Evolutionary conservation across 2,329 filamentous ascomycete species (phyloP).

Genomic region (Sarocladium oryzae): DNA sequence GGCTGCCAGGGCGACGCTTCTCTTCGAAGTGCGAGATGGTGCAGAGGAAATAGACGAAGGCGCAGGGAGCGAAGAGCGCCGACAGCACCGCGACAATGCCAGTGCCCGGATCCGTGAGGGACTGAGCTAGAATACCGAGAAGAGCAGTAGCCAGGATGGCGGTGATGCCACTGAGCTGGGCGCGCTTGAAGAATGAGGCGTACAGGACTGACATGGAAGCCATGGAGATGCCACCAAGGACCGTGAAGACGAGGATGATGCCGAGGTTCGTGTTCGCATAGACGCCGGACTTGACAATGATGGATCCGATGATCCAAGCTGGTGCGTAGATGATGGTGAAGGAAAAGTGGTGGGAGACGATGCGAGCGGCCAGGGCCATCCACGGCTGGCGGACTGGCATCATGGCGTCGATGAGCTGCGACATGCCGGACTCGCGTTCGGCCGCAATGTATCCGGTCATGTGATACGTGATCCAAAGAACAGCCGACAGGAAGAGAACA

Average conservation of each 20-base stretch:
- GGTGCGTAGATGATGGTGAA: conserved; percentile 77
- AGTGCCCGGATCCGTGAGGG: conserved; percentile 56
- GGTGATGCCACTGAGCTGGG: conserved; percentile 80
- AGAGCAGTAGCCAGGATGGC: conserved; percentile 67
- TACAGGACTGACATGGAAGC: conserved; percentile 76
- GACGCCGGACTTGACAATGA: conserved; percentile 58
- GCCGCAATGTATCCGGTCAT: conserved; percentile 78
- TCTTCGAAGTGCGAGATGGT: conserved; percentile 72
- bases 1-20: conserved; percentile 50
- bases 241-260: conserved; percentile 67
- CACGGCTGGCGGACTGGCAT: conserved; percentile 69
- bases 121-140: conserved; percentile 76
- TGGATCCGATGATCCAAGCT: conserved; percentile 71
- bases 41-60: conserved; percentile 75
- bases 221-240: conserved; percentile 70
- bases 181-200: conserved; percentile 76
- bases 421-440: conserved; percentile 82
- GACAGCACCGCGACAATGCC: conserved; percentile 63
- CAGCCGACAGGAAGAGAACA: conserved; percentile 70
- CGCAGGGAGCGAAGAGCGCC: conserved; percentile 78
- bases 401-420: conserved; percentile 85
- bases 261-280: conserved; percentile 56
- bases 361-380: conserved; percentile 71
- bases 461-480: conserved; percentile 81
- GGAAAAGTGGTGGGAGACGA: conserved; percentile 71